Evolutionary conservation across 2,329 filamentous ascomycete species (phyloP), one percentile per base, ranked within the genome.

Genomic region (Byssoonygena ceratinophila): DNA sequence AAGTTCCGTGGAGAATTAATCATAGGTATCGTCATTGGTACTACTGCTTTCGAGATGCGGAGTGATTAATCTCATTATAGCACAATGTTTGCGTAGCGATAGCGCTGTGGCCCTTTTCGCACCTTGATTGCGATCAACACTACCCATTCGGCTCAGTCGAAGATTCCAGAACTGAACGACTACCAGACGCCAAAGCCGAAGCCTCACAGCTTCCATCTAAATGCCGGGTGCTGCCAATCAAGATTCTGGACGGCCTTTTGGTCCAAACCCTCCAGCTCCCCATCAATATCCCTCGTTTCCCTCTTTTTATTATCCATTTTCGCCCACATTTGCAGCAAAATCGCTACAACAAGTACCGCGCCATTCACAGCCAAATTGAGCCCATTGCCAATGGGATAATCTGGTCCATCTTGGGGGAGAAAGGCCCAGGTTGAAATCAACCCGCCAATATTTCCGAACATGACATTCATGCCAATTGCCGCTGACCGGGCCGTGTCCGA

Each of bases 381-480:
- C 0, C 83, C 83, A 60, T 87, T 87, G 1, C 84, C 84, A 52
- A 86, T 85, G 55, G 73, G 80, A 60, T 81, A 88, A 54, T 86
- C 66, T 0, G 84, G 84, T 0, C 60, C 77, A 61, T 87, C 83
- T 58, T 40, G 36, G 7, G 53, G 55, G 3, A 57, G 51, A 23
- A 50, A 57, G 5, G 54, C 49, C 55, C 55, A 57, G 18, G 55
- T 55, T 11, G 54, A 52, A 23, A 57, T 52, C 22, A 57, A 29
- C 8, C 55, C 54, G 8, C 55, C 55, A 22, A 55, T 50, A 8
- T 54, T 55, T 12, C 54, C 54, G 25, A 52, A 46, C 51, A 55
- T 54, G 4, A 54, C 51, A n/a, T 39, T 54, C 25, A 49, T 52
- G 25, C 54, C 55, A 22, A 54, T 55, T 8, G 55, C 55, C n/a